These are phyloP conservation scores for Aspergillus proliferans DNA, from an alignment of 2,329 filamentous ascomycete species.

Conservation along the genomic window DNA sequence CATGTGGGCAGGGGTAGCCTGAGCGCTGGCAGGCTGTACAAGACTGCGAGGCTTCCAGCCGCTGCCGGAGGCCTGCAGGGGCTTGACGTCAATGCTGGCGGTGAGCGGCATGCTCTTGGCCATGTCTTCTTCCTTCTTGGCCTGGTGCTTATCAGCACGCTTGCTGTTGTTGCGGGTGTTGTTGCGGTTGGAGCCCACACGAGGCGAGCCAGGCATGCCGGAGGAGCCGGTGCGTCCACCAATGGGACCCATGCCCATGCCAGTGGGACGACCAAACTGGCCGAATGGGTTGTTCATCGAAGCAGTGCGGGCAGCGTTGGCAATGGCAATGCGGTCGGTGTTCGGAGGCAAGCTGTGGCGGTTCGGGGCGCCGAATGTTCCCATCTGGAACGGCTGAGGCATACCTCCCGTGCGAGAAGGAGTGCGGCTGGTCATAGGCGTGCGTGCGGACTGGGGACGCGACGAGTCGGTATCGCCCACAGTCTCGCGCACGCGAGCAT, in stretches of 20 bases:
- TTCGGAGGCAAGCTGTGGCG: constrained; percentile 62
- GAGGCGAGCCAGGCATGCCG: constrained; percentile 64
- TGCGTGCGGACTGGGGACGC: constrained; percentile 52
- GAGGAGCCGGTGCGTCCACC: constrained; percentile 61
- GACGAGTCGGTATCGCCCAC: constrained; percentile 69
- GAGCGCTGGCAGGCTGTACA: constrained; percentile 41
- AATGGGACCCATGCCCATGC: constrained; percentile 55
- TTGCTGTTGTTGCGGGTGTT: constrained; percentile 45
- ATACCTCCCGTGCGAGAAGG: constrained; percentile 46
- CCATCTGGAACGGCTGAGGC: constrained; percentile 58
- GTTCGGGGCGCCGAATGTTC: constrained; percentile 53
- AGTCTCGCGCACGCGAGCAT: constrained; percentile 76
- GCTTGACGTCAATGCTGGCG: constrained; percentile 71
- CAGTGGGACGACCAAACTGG: constrained; percentile 55
- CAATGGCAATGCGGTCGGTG: constrained; percentile 68
- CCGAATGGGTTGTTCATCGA: constrained; percentile 52
- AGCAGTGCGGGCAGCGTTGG: constrained; percentile 44
- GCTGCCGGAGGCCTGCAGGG: constrained; percentile 62
- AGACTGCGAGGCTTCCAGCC: constrained; percentile 89
- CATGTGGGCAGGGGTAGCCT: constrained; percentile 55
- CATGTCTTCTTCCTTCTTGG: constrained; percentile 60
- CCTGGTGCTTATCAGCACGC: constrained; percentile 44
- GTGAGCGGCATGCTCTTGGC: constrained; percentile 91
- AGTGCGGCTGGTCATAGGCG: constrained; percentile 45
- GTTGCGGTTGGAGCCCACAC: constrained; percentile 57